Percentiles rank a stretch among this genome's conserved stretches.
These are phyloP conservation scores for Colletotrichum tofieldiae DNA, from an alignment of 2,329 filamentous ascomycete species.

Conservation along the genomic window DNA sequence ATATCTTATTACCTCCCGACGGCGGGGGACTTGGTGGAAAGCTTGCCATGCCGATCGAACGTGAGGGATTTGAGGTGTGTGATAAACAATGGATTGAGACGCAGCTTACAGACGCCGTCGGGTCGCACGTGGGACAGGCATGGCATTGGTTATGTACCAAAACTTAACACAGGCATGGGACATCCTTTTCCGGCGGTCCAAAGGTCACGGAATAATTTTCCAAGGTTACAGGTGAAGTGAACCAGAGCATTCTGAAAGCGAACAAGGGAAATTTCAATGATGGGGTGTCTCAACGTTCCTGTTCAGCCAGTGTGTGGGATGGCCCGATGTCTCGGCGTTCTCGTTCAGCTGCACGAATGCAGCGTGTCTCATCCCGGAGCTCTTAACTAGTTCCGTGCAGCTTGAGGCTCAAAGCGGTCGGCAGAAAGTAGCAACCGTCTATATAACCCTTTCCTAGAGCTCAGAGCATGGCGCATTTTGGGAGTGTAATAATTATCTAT, in stretches of 20 bases:
- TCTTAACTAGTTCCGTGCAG: not conserved
- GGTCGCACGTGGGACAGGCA: not conserved
- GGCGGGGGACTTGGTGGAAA: not conserved
- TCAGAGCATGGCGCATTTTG: not conserved
- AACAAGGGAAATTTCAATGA: not conserved
- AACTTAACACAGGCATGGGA: not conserved
- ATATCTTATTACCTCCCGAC: not conserved
- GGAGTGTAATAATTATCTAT: not conserved
- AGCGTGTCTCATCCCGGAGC: conserved; percentile 2
- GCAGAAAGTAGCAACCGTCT: not conserved
- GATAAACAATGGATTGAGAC: not conserved
- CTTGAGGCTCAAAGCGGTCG: not conserved
- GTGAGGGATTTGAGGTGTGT: not conserved
- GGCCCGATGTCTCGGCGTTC: not conserved
- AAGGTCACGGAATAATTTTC: not conserved
- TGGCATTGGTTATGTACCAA: not conserved
- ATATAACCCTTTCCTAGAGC: conserved; percentile 6
- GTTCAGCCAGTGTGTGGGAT: not conserved
- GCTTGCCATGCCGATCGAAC: not conserved
- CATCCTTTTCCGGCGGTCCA: not conserved
- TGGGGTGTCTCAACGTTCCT: not conserved
- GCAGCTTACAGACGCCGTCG: not conserved
- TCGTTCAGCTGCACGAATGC: conserved; percentile 4
- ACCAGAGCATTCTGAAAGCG: not conserved
- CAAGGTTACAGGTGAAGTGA: not conserved